A percentile compares a stretch with the other conserved stretches of the same genome.
Conservation (phyloP, 768 basidiomycete genomes). For the Pisolithus albus region DNA sequence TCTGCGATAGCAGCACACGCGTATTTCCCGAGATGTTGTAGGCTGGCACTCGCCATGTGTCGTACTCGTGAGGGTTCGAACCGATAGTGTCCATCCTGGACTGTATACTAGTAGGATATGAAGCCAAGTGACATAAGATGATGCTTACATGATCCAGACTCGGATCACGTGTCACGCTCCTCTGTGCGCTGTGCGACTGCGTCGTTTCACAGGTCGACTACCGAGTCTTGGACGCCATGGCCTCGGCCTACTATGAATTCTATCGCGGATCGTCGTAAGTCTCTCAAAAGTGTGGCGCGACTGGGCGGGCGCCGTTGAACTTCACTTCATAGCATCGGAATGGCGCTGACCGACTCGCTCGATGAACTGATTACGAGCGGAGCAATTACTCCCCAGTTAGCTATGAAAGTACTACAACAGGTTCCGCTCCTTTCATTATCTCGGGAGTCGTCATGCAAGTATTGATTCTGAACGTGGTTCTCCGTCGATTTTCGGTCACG, state of each 20-base stretch:
- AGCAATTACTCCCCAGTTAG: constrained; percentile 93
- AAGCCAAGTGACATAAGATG: too few species aligned
- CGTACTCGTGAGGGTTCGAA: not conserved
- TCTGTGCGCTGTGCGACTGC: too few species aligned
- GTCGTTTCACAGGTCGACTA: not conserved
- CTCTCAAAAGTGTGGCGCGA: not conserved
- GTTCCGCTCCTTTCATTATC: constrained; percentile 34
- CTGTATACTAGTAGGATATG: too few species aligned
- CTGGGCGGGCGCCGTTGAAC: not conserved
- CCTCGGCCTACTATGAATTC: constrained; percentile 86
- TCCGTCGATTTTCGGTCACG: not conserved
- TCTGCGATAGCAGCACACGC: constrained; percentile 9
- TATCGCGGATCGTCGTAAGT: constrained; percentile 88
- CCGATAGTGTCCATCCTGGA: too few species aligned
- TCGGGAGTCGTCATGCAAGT: constrained; percentile 3
- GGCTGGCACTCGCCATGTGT: constrained; percentile 25
- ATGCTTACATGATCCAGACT: too few species aligned
- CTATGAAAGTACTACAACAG: constrained; percentile 98
- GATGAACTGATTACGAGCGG: constrained; percentile 98
- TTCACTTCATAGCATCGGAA: constrained; percentile 67
- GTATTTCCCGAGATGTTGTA: constrained; percentile 17
- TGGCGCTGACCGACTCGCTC: constrained; percentile 94
- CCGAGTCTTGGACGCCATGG: constrained; percentile 37
- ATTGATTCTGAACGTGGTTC: not conserved
- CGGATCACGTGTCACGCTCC: too few species aligned